Conservation (phyloP, 108 stramenopile genomes). For the Fragilariopsis cylindrus region DNA sequence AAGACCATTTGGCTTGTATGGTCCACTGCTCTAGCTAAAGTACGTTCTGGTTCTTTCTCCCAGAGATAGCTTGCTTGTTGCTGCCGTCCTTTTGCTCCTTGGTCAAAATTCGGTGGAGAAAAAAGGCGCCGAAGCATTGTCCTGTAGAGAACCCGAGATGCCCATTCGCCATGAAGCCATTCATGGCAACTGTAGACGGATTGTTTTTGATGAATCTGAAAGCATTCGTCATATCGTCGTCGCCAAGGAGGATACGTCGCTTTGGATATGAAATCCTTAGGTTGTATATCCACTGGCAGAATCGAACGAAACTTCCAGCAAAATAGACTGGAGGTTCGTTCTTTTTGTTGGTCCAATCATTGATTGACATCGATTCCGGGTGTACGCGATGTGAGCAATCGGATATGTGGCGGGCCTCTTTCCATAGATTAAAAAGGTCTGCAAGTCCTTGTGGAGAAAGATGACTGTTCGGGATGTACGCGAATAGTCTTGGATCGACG, state of each 20-base stretch:
- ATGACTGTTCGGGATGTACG: conserved; percentile 13
- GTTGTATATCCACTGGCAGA: conserved; percentile 14
- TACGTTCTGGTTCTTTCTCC: not conserved
- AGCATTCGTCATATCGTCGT: conserved; percentile 9
- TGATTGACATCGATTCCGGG: conserved; percentile 1
- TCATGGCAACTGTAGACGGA: conserved; percentile 8
- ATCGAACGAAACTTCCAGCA: not conserved
- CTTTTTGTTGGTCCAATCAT: conserved; percentile 24
- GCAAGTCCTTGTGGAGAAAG: conserved; percentile 13
- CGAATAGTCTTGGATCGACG: not conserved
- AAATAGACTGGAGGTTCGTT: conserved; percentile 8
- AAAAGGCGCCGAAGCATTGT: conserved; percentile 16
- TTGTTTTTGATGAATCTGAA: conserved; percentile 17
- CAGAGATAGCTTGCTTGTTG: conserved; percentile 9
- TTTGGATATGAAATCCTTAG: conserved; percentile 18
- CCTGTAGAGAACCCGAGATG: conserved; percentile 7
- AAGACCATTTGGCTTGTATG: not conserved
- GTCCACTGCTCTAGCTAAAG: not conserved
- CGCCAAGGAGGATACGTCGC: not conserved
- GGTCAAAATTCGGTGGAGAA: conserved; percentile 16
- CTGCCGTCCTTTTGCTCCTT: not conserved
- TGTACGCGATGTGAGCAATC: not conserved
- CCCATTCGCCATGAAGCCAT: not conserved
- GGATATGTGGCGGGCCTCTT: conserved; percentile 4
- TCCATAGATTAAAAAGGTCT: not conserved